Base-by-base conservation (phyloP, 257 asterid species). In the Nicotiana paniculata region DNA sequence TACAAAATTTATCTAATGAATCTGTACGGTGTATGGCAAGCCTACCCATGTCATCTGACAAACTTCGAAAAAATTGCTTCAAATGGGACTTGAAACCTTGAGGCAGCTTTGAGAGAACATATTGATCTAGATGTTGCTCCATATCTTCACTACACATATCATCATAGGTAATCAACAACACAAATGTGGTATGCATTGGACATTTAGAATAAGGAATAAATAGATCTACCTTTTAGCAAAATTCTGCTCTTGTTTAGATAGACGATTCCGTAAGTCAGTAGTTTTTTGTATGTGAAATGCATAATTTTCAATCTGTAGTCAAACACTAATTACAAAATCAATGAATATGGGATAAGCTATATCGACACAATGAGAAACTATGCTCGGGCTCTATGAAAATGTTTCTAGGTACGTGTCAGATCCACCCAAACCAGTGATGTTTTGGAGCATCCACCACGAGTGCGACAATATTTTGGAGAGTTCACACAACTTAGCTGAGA, bases 31-130 rank as follows among this genome's bases (percentile, higher is more conserved):
- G 39, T 70, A 39, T 62, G 82, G 63, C 51, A 77, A 16, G n/a
- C 89, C 90, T 89, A 96, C 99, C 97, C 98, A 94, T 96, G 88
- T 96, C 98, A 37, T 91, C 97, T 16, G 89, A 91, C 88, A 94
- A 98, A 83, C 97, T 93, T 58, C 89, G 93, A 30, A 92, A 88
- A 79, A 97, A 96, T 89, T 96, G 99, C 85, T 91, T 89, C 82
- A 95, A 77, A 82, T 89, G 90, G 35, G 97, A 93, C 83, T 87
- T 93, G 86, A 93, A 92, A 85, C 93, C 94, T 43, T 87, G 89
- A 18, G 97, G 97, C 90, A 93, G 88, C 84, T 93, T 93, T 24
- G 95, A 89, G 80, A 94, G 94, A 11, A 92, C 92, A 67, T 97
- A 91, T 82, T 92, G 92, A 62, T 91, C 89, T 54, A 96, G 89